Evolutionary conservation across 2,329 filamentous ascomycete species (phyloP).

Genomic region (Penicillium sp.): DNA sequence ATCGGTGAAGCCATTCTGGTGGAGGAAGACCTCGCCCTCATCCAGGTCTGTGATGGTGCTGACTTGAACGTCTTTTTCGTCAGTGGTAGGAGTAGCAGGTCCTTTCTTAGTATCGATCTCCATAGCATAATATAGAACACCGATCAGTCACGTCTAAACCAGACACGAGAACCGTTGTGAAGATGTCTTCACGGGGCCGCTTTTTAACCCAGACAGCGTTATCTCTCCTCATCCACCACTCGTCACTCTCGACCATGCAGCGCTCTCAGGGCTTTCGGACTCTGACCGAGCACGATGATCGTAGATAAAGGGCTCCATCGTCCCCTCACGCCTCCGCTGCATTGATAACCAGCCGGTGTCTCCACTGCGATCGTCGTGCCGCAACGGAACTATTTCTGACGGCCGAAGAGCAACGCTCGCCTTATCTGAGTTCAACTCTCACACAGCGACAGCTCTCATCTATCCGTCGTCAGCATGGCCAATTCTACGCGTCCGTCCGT

Average conservation of each 20-base stretch:
- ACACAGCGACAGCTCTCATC: not conserved
- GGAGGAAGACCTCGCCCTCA: conserved; percentile 50
- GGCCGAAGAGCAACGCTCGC: conserved; percentile 15
- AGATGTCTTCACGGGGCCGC: too few species aligned
- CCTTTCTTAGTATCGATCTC: conserved; percentile 5
- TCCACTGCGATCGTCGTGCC: conserved; percentile 13
- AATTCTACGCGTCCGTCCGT: conserved; percentile 10
- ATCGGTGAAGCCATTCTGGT: conserved; percentile 47
- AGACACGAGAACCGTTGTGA: too few species aligned
- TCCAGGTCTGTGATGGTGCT: conserved; percentile 42
- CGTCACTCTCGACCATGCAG: too few species aligned
- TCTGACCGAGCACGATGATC: too few species aligned
- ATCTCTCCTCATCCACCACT: too few species aligned
- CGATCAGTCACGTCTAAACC: too few species aligned
- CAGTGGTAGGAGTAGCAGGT: conserved; percentile 1
- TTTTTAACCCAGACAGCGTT: too few species aligned
- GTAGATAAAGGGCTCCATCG: too few species aligned
- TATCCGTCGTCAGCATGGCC: not conserved
- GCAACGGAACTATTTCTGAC: conserved; percentile 21
- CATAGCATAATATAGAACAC: too few species aligned
- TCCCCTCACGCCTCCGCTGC: too few species aligned
- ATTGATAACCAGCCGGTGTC: conserved; percentile 9
- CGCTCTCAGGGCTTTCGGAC: too few species aligned
- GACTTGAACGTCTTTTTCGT: conserved; percentile 22
- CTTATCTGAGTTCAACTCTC: not conserved